A percentile compares a stretch with the other conserved stretches of the same genome.
phyloP scores from a whole-genome alignment of 192 early-diverging fungal genomes.

The Coemansia sp. region DNA sequence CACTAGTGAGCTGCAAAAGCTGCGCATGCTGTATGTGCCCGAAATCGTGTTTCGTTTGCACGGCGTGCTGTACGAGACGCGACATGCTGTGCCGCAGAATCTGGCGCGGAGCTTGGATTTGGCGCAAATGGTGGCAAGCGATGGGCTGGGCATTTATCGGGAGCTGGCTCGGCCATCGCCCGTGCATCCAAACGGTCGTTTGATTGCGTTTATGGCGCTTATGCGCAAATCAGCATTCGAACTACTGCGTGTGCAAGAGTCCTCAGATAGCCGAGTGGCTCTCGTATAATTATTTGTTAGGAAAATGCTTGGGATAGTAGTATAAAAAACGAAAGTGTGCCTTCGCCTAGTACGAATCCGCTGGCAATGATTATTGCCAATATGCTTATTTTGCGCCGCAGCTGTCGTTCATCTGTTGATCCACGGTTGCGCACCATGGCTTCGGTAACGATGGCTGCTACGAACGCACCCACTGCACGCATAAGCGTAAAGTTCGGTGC shows the following conservation, averaged over 20 bases:
- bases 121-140: slow-evolving; percentile 58
- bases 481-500: slow-evolving; percentile 73
- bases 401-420: slow-evolving; percentile 10
- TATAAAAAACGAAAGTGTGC: slow-evolving; percentile 68
- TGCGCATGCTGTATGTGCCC: slow-evolving; percentile 64
- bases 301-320: slow-evolving; percentile 42
- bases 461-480: slow-evolving; percentile 63
- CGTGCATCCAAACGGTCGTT: slow-evolving; percentile 43
- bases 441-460: slow-evolving; percentile 45
- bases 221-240: slow-evolving; percentile 58
- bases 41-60: slow-evolving; percentile 70
- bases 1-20: slow-evolving; percentile 38
- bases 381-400: slow-evolving; percentile 47
- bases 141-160: slow-evolving; percentile 47
- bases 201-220: slow-evolving; percentile 52
- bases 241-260: slow-evolving; percentile 38
- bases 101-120: slow-evolving; percentile 57
- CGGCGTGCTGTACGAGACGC: slow-evolving; percentile 65
- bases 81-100: slow-evolving; percentile 56
- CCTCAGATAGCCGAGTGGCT: slow-evolving; percentile 11
- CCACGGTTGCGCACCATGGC: slow-evolving; percentile 11
- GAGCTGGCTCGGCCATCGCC: slow-evolving; percentile 49
- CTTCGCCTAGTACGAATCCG: slow-evolving; percentile 76
- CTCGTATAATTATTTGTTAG: no score
- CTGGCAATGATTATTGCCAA: slow-evolving; percentile 72